phyloP scores from a whole-genome alignment of 2,329 filamentous ascomycete genomes.

The Xylariaceae sp. region DNA sequence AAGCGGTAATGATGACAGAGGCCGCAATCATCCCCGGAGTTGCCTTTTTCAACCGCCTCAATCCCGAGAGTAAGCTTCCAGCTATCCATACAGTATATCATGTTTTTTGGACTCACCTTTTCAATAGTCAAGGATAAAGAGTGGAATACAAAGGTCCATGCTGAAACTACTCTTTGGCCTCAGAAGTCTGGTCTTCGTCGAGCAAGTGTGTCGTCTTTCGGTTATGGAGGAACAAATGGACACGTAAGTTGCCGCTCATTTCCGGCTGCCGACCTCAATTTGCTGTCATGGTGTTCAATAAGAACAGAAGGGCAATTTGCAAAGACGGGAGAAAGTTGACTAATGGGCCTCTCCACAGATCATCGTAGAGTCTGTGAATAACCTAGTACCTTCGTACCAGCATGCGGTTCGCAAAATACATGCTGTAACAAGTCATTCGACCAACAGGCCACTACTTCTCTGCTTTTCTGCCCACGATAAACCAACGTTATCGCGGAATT shows the following conservation, averaged over 20 bases:
- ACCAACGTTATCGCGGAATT: slow-evolving; percentile 17
- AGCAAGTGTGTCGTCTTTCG: slow-evolving; percentile 20
- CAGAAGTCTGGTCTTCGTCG: slow-evolving; percentile 12
- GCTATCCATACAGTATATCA: not conserved
- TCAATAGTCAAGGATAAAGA: slow-evolving; percentile 16
- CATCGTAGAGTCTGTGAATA: slow-evolving; percentile 14
- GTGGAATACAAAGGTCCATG: slow-evolving; percentile 19
- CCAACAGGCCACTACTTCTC: slow-evolving; percentile 17
- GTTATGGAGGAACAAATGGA: slow-evolving; percentile 20
- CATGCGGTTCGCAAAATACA: slow-evolving; percentile 14
- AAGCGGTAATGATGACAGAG: slow-evolving; percentile 19
- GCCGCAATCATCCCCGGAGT: slow-evolving; percentile 15
- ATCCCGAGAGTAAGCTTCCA: slow-evolving; percentile 19
- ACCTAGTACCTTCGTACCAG: slow-evolving; percentile 17
- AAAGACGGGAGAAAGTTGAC: no score
- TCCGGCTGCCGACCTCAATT: no score
- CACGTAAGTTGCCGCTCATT: no score
- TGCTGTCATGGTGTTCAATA: no score
- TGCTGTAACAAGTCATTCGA: slow-evolving; percentile 6
- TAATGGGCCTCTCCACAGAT: no score
- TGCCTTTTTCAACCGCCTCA: slow-evolving; percentile 12
- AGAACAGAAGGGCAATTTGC: no score
- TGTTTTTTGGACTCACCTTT: not conserved
- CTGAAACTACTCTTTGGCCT: slow-evolving; percentile 17
- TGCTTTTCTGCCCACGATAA: slow-evolving; percentile 21